Evolutionary conservation across 148 eudicot species (phyloP), one percentile per base, ranked within the genome.

Genomic region (Persicaria maculosa): DNA sequence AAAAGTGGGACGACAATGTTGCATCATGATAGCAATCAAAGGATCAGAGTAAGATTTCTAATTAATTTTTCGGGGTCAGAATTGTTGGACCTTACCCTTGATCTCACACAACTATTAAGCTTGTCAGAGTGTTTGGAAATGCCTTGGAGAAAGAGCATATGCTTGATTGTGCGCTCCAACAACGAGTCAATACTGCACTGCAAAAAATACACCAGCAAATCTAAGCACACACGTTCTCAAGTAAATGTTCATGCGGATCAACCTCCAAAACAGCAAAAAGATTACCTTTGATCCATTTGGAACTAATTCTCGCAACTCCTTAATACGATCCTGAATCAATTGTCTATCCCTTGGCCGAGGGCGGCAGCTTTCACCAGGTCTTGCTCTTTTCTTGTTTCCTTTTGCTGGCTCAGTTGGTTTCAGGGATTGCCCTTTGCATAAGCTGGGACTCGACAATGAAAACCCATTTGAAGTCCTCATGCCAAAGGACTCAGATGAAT

Each of bases 261-360:
- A 65, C 70, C 70, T 65, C 40, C 53, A 71, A 46, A n/a, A 47
- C 31, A 48, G 73, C 10, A 70, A 46, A 52, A 53, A 16, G 5
- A 68, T 78, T 81, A 93, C 98, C 90, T 93, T 93, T 72, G 97
- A 85, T 83, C 98, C 98, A 77, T 80, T 91, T 44, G 98, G 95
- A 71, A 93, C 94, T 64, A 93, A 91, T 46, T 91, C 91, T 14
- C 98, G 85, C 47, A 91, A 81, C 80, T 93, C 95, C 79, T 88
- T 93, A 75, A 93, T 86, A 15, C 98, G 97, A 80, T 93, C 97
- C 83, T 93, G 97, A 79, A 93, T 91, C 77, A 93, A 79, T 73
- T 93, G 98, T 72, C 98, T 88, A 76, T 93, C 98, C 84, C 98
- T 89, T 61, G 98, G 98, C 78, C 98, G 86, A 46, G 98, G 98